These are phyloP conservation scores for Starmerella powellii DNA, from an alignment of 805 yeast species.

Conservation along the genomic window DNA sequence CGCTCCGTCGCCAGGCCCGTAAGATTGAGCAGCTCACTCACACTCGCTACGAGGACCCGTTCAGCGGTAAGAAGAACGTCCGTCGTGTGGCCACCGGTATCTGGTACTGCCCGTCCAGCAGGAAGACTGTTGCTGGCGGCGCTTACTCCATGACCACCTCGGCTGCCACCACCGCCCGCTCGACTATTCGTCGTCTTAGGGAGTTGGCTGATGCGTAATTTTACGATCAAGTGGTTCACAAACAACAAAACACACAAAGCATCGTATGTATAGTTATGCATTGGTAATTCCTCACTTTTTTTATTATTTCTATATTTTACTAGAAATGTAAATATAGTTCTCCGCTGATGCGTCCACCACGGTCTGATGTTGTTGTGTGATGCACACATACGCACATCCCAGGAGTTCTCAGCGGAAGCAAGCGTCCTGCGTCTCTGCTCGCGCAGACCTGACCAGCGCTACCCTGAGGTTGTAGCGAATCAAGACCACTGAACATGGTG, in stretches of 20 bases:
- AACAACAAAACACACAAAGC: not conserved
- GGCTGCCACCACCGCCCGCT: conserved; percentile 99
- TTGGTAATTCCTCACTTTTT: conserved; percentile 4
- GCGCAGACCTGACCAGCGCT: no score
- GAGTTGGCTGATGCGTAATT: conserved; percentile 97
- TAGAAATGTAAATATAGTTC: not conserved
- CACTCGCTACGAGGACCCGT: conserved; percentile 96
- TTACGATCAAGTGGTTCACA: not conserved
- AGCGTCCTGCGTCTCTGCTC: no score
- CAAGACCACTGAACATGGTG: no score
- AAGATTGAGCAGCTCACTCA: conserved; percentile 98
- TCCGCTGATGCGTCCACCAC: not conserved
- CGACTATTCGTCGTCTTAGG: conserved; percentile 99
- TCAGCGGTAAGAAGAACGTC: conserved; percentile 99
- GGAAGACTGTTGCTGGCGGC: conserved; percentile 98
- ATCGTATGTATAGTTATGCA: conserved; percentile 10
- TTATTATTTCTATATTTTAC: not conserved
- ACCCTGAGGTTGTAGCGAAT: no score
- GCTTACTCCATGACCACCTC: conserved; percentile 97
- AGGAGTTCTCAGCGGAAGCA: no score
- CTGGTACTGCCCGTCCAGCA: conserved; percentile 95
- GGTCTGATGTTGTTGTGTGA: no score
- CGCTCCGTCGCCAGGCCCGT: conserved; percentile 99
- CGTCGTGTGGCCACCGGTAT: conserved; percentile 97
- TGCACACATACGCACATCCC: no score